A percentile compares a stretch with the other conserved stretches of the same genome.
These are phyloP conservation scores for Golubevia pallescens DNA, from an alignment of 1,284 basidiomycete species.

Conservation along the genomic window DNA sequence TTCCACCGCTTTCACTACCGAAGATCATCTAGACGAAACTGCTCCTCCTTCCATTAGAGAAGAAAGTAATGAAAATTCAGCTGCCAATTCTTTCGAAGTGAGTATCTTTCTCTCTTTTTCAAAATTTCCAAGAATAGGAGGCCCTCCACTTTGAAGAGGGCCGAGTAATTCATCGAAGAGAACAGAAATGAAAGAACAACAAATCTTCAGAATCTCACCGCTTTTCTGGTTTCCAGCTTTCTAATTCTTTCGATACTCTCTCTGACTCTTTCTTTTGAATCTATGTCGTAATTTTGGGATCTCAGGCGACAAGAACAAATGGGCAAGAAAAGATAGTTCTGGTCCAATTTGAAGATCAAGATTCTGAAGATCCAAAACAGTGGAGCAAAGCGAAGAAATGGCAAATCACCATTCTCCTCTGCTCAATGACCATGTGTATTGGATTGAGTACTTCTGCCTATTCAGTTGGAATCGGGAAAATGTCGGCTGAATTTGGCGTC, in stretches of 20 bases:
- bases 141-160: too few species aligned
- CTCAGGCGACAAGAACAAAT: too few species aligned
- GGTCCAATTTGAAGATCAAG: slow-evolving; percentile 32
- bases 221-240: too few species aligned
- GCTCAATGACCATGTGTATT: slow-evolving; percentile 54
- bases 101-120: neutral
- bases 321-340: slow-evolving; percentile 28
- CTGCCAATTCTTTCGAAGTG: neutral
- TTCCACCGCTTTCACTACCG: neutral
- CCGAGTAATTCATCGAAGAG: neutral
- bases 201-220: too few species aligned
- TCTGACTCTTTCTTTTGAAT: too few species aligned
- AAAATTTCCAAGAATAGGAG: neutral
- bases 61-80: neutral
- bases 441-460: slow-evolving; percentile 61
- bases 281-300: too few species aligned
- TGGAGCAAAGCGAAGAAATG: slow-evolving; percentile 15
- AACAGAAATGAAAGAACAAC: too few species aligned
- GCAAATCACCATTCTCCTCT: slow-evolving; percentile 28
- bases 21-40: slow-evolving; percentile 20
- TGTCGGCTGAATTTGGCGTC: slow-evolving; percentile 54
- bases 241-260: too few species aligned
- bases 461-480: slow-evolving; percentile 44
- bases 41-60: slow-evolving; percentile 1
- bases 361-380: slow-evolving; percentile 18